phyloP scores from a whole-genome alignment of 108 stramenopile species.

The Skeletonema marinoi region DNA sequence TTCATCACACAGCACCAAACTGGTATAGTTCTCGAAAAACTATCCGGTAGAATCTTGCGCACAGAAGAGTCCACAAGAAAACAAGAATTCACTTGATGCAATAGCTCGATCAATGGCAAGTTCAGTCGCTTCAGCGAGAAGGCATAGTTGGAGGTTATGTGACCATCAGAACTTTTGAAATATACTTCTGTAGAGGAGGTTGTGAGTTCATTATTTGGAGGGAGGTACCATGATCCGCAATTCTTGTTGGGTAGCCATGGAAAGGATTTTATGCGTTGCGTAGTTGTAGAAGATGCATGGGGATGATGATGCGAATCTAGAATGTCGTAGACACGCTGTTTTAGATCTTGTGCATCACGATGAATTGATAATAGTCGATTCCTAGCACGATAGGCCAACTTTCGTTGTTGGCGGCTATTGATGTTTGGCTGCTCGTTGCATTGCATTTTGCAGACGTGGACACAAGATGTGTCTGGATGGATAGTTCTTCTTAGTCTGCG shows the following conservation, averaged over 20 bases:
- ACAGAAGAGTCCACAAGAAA: conserved; percentile 74
- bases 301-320: neutral
- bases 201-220: conserved; percentile 4
- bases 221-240: conserved; percentile 77
- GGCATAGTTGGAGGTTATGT: conserved; percentile 50
- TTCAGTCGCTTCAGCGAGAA: conserved; percentile 70
- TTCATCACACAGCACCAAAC: conserved; percentile 81
- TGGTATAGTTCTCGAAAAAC: conserved; percentile 75
- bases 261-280: conserved; percentile 13
- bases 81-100: conserved; percentile 37
- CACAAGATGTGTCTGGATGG: too few relatives aligned
- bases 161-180: conserved; percentile 87
- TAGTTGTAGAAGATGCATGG: neutral
- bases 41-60: conserved; percentile 65
- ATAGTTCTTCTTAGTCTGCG: too few relatives aligned
- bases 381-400: conserved; percentile 41
- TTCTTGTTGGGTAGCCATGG: conserved; percentile 61
- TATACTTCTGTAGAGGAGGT: conserved; percentile 22
- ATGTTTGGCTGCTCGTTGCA: neutral
- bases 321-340: neutral
- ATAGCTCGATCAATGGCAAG: conserved; percentile 49
- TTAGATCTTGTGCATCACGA: conserved; percentile 29
- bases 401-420: conserved; percentile 20
- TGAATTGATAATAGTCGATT: conserved; percentile 48
- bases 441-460: neutral